Percentiles rank a stretch among this genome's conserved stretches.
Conservation (phyloP, 306 rosid species). For the Macrotyloma uniflorum region DNA sequence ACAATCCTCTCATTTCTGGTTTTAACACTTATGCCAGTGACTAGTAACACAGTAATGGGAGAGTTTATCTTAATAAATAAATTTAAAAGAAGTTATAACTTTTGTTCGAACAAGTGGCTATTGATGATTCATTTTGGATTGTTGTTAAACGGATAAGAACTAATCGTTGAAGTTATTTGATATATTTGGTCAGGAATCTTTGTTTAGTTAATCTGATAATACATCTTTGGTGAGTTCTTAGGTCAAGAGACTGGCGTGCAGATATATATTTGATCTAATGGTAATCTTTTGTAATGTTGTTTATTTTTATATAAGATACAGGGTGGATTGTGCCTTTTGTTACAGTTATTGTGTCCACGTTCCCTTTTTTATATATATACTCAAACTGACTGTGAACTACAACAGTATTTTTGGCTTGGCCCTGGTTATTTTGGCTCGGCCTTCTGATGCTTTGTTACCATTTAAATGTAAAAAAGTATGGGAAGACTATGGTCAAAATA, state of each 20-base stretch:
- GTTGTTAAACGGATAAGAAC: not conserved
- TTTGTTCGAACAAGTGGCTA: not conserved
- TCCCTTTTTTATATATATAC: conserved; percentile 24
- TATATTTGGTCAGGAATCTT: conserved; percentile 21
- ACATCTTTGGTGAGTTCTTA: not conserved
- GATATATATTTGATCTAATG: conserved; percentile 7
- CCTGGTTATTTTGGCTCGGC: conserved; percentile 38
- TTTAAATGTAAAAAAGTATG: conserved; percentile 44
- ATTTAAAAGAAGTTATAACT: not conserved
- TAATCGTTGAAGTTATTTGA: not conserved
- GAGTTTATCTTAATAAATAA: not conserved
- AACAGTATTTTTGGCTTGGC: too few species aligned
- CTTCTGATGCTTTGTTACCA: conserved; percentile 37
- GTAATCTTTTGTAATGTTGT: not conserved
- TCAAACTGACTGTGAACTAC: conserved; percentile 39
- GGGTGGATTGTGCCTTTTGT: conserved; percentile 34
- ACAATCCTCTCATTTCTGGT: not conserved
- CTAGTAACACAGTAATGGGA: not conserved
- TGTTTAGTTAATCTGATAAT: not conserved
- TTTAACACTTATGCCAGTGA: not conserved
- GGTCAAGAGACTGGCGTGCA: not conserved
- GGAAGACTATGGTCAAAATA: conserved; percentile 4
- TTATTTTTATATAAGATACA: conserved; percentile 12
- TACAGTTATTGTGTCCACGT: conserved; percentile 46
- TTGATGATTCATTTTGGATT: not conserved